phyloP scores from a whole-genome alignment of 306 rosid genomes.

The Ormosia semicastrata region DNA sequence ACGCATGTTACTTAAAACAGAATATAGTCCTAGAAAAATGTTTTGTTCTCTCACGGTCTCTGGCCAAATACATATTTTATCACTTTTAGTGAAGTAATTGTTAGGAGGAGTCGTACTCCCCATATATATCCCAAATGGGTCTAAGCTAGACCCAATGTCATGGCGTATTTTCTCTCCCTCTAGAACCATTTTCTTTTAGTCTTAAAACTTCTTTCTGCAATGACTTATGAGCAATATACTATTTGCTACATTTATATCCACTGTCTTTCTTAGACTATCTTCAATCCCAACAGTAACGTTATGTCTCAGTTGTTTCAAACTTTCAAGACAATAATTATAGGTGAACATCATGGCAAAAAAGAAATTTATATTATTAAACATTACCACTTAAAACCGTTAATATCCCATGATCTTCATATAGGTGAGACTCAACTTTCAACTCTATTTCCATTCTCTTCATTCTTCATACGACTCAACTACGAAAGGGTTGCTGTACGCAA shows the following conservation, averaged over 20 bases:
- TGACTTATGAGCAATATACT: not conserved
- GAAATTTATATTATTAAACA: not conserved
- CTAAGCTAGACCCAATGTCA: not conserved
- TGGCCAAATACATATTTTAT: not conserved
- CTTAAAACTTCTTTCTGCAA: not conserved
- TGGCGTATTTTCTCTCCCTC: too few relatives aligned
- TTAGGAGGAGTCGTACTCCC: not conserved
- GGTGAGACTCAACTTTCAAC: not conserved
- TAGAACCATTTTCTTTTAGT: not conserved
- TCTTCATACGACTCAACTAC: not conserved
- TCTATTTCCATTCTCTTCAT: not conserved
- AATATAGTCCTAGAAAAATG: not conserved
- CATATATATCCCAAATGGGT: not conserved
- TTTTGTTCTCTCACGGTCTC: not conserved
- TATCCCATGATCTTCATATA: not conserved
- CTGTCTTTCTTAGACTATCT: not conserved
- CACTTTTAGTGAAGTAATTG: too few relatives aligned
- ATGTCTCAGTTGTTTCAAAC: not conserved
- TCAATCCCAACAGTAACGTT: not conserved
- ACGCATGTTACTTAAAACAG: not conserved
- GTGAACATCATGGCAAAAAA: not conserved
- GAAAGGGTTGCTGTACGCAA: not conserved
- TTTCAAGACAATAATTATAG: not conserved
- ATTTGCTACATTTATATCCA: not conserved
- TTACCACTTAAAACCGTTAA: not conserved